phyloP scores from a whole-genome alignment of 1,139 yeast genomes.

The Geotrichum siamense region DNA sequence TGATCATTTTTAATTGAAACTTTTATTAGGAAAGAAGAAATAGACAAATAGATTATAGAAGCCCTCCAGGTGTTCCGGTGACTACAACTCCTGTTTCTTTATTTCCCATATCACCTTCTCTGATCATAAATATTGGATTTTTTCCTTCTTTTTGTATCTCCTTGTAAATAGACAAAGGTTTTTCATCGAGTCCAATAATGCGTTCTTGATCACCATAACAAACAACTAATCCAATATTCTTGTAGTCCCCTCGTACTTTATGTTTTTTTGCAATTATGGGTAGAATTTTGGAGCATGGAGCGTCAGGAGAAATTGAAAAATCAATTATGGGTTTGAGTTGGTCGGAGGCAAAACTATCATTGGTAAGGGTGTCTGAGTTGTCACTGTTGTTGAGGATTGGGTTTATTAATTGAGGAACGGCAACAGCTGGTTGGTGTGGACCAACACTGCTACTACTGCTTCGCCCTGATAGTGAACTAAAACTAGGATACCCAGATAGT shows the following conservation, averaged over 20 bases:
- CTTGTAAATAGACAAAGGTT: constrained; percentile 79
- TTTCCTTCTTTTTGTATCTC: constrained; percentile 80
- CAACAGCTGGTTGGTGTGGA: neutral
- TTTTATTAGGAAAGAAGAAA: no score
- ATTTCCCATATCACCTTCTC: constrained; percentile 57
- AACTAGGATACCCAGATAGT: constrained; percentile 1
- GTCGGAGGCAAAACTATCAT: neutral
- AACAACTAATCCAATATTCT: constrained; percentile 69
- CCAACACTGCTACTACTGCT: constrained; percentile 2
- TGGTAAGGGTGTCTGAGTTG: no score
- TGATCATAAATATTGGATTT: constrained; percentile 87
- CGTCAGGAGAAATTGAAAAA: constrained; percentile 42
- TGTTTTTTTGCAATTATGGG: constrained; percentile 89
- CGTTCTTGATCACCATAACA: constrained; percentile 93
- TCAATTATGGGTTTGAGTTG: constrained; percentile 14
- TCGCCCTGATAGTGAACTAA: constrained; percentile 4
- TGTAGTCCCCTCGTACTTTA: constrained; percentile 60
- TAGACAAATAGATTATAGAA: no score
- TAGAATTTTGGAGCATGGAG: constrained; percentile 80
- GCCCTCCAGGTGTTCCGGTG: constrained; percentile 35
- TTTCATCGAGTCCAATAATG: constrained; percentile 73
- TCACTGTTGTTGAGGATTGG: neutral
- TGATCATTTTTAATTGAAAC: no score
- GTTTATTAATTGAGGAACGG: neutral
- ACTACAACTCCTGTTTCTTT: constrained; percentile 27